phyloP scores from a whole-genome alignment of 345 rosid species.

The Populus pruinosa region DNA sequence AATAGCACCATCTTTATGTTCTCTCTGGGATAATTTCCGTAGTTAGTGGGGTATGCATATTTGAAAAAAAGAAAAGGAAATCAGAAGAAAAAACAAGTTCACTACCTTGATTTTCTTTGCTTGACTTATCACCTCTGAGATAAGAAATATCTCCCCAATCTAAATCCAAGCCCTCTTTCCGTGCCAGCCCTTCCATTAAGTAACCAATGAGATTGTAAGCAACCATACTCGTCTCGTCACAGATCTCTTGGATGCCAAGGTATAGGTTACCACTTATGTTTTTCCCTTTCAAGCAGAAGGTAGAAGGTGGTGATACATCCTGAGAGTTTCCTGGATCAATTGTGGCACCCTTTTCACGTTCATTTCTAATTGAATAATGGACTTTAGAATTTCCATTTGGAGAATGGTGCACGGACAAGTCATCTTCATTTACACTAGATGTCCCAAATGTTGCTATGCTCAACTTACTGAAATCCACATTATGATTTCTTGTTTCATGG shows the following conservation, averaged over 20 bases:
- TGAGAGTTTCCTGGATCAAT: conserved; percentile 21
- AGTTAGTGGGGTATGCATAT: not conserved
- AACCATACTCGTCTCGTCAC: conserved; percentile 66
- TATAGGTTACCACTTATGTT: conserved; percentile 40
- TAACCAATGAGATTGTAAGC: conserved; percentile 64
- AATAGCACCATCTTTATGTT: too few species aligned
- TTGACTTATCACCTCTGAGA: conserved; percentile 42
- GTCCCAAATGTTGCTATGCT: conserved; percentile 6
- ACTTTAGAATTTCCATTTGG: conserved; percentile 7
- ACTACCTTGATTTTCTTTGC: conserved; percentile 47
- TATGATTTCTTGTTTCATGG: conserved; percentile 21
- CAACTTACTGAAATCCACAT: conserved; percentile 7
- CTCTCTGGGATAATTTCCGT: not conserved
- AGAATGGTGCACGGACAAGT: not conserved
- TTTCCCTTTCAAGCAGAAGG: conserved; percentile 20
- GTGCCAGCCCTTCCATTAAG: conserved; percentile 37
- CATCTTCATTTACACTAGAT: conserved; percentile 9
- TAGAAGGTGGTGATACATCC: conserved; percentile 18
- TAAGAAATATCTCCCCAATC: conserved; percentile 33
- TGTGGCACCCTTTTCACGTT: conserved; percentile 25
- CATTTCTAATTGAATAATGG: conserved; percentile 19
- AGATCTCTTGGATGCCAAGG: conserved; percentile 67
- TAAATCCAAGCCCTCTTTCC: conserved; percentile 38
- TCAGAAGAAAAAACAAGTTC: not conserved
- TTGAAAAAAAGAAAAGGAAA: too few species aligned